Percentiles rank a stretch among this genome's conserved stretches.
Conservation (phyloP, 2,329 filamentous ascomycete genomes). For the Penicillium sp. region DNA sequence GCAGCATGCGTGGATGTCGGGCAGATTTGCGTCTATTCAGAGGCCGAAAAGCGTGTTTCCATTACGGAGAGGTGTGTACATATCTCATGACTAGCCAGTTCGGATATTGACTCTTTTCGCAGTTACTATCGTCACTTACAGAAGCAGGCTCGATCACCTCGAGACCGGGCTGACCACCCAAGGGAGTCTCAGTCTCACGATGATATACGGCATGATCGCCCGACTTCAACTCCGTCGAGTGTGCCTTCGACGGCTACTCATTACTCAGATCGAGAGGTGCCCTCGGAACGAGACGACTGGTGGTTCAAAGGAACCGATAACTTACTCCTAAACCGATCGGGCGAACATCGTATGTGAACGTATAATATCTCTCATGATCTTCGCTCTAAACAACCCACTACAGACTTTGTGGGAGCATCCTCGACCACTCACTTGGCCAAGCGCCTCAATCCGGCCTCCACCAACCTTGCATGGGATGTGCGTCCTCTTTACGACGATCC, state of each 20-base stretch:
- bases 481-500: slow-evolving; percentile 35
- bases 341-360: slow-evolving; percentile 30
- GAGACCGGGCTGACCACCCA: slow-evolving; percentile 10
- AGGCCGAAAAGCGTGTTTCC: slow-evolving; percentile 34
- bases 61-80: slow-evolving; percentile 32
- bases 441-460: slow-evolving; percentile 31
- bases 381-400: not conserved
- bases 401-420: slow-evolving; percentile 34
- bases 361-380: not conserved
- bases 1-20: slow-evolving; percentile 32
- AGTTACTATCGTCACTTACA: slow-evolving; percentile 33
- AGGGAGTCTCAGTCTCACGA: not conserved
- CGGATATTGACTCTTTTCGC: not conserved
- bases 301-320: slow-evolving; percentile 38
- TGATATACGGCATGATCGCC: slow-evolving; percentile 1
- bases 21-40: slow-evolving; percentile 33
- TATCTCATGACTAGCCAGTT: not conserved
- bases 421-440: slow-evolving; percentile 35
- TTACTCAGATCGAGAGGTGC: slow-evolving; percentile 15
- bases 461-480: slow-evolving; percentile 35
- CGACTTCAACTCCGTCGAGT: slow-evolving; percentile 7
- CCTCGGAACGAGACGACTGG: slow-evolving; percentile 36
- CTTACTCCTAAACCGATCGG: slow-evolving; percentile 33
- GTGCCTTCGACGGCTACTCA: slow-evolving; percentile 15
- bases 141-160: slow-evolving; percentile 23